Evolutionary conservation across 805 yeast species (phyloP), one percentile per base, ranked within the genome.

Genomic region (Suhomyces sp.): DNA sequence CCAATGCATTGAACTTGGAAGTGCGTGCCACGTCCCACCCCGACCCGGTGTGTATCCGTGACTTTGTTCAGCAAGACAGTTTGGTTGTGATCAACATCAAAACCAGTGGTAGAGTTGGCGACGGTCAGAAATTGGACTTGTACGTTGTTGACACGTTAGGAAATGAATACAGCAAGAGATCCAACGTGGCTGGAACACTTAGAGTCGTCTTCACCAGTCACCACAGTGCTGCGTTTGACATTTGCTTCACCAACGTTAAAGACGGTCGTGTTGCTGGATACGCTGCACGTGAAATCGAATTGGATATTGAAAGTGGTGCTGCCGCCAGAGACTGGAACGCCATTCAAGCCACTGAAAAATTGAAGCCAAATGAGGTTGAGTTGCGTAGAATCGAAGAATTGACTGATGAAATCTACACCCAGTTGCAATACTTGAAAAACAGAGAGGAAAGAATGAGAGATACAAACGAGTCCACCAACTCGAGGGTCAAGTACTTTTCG

Each of bases 311-410:
- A 71, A 85, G 91, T 57, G 99, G 99, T 44, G 89, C 97, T 49
- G 89, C 91, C 63, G 99, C 98, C 42, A 87, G 98, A 72, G 98
- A 94, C 74, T 94, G 98, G 97, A 90, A 91, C 67, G 90, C 91
- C 23, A 78, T 92, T 57, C 97, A 92, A 76, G 92, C 96, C 46
- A 82, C 88, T 45, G 98, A 94, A 71, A 90, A 90, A 69, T 84
- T 94, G 70, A 89, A 88, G 73, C 98, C 99, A 4, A 83, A 87
- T 48, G 99, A 94, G 73, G 85, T 92, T 52, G 96, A 90, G 63
- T 79, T 94, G 69, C 87, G 94, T 71, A 86, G 87, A 68, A 80
- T 93, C 53, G 93, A 90, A 70, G 97, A 88, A 67, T 72, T 90
- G 72, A 83, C 96, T 47, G 87, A 83, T 60, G 98, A 94, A 76